A percentile compares a stretch with the other conserved stretches of the same genome.
Conservation (phyloP, 495 filamentous ascomycete species). For the Xylaria nigripes region DNA sequence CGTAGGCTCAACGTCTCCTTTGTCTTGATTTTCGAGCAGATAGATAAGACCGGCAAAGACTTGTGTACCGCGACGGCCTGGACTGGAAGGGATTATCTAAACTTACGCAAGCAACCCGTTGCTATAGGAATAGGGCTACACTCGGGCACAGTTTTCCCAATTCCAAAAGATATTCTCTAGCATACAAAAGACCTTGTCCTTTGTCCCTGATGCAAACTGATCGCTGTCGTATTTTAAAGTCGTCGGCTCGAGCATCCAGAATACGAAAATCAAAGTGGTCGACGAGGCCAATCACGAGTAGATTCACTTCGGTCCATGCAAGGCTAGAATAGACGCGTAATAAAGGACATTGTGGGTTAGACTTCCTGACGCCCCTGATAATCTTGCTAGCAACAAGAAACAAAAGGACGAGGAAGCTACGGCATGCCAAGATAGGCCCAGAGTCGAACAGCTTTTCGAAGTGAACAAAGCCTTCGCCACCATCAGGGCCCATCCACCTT, state of each 20-base stretch:
- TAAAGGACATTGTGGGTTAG: not conserved
- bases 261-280: conserved; percentile 19
- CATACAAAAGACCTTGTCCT: conserved; percentile 1
- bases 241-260: conserved; percentile 10
- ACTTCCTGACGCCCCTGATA: not conserved
- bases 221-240: conserved; percentile 21
- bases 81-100: too few species aligned
- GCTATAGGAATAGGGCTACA: too few species aligned
- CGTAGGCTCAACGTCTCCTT: too few species aligned
- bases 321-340: conserved; percentile 13
- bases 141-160: too few species aligned
- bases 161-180: too few species aligned
- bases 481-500: conserved; percentile 14
- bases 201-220: conserved; percentile 24
- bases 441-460: conserved; percentile 20
- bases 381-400: not conserved
- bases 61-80: too few species aligned
- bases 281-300: conserved; percentile 13
- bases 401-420: conserved; percentile 14
- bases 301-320: conserved; percentile 23
- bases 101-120: too few species aligned
- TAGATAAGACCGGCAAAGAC: too few species aligned
- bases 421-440: conserved; percentile 27
- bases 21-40: too few species aligned
- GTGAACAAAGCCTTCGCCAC: conserved; percentile 17